phyloP scores from a whole-genome alignment of 352 stramenopile genomes.

The Thalassiosira livingstoniorum region DNA sequence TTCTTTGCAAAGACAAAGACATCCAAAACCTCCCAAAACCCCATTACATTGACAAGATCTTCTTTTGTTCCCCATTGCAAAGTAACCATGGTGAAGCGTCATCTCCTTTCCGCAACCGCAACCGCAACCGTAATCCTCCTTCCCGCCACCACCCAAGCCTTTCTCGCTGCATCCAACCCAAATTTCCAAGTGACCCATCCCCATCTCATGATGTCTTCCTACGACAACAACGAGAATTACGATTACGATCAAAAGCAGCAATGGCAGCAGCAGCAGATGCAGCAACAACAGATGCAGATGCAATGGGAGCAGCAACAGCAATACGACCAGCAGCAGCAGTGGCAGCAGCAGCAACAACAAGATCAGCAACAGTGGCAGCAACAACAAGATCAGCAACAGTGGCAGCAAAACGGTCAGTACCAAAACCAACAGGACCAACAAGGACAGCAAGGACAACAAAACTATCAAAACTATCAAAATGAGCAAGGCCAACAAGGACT shows the following conservation, averaged over 20 bases:
- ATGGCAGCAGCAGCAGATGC: not conserved
- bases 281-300: not conserved
- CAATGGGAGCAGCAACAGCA: not conserved
- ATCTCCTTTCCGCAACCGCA: not conserved
- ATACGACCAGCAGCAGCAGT: not conserved
- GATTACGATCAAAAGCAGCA: conserved; percentile 5
- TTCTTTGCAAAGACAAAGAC: no score
- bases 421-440: conserved; percentile 25
- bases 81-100: not conserved
- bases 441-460: conserved; percentile 15
- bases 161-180: not conserved
- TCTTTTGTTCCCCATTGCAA: no score
- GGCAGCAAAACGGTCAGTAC: not conserved
- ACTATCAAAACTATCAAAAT: not conserved
- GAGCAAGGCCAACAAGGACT: conserved; percentile 18
- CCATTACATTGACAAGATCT: no score
- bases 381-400: conserved; percentile 27
- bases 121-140: not conserved
- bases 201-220: not conserved
- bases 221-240: not conserved
- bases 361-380: conserved; percentile 3
- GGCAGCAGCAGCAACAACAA: not conserved
- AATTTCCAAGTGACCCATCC: not conserved
- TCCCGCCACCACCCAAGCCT: not conserved
- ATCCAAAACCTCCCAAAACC: no score